Base-by-base conservation (phyloP, 208 protist genomes). In the Lotmaria passim region DNA sequence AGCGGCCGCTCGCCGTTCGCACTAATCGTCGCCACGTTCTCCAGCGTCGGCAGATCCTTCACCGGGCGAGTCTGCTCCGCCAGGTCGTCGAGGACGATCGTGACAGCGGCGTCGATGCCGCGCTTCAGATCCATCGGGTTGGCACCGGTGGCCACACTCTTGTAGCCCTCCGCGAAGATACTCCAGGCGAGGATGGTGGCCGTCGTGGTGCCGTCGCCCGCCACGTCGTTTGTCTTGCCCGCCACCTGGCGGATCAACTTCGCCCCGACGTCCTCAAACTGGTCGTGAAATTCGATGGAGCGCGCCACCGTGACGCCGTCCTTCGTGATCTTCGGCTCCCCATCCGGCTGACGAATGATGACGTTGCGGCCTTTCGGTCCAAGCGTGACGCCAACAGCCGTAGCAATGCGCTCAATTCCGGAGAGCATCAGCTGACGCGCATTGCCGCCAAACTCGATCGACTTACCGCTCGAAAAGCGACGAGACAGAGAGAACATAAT, bases 271-370 rank as follows among this genome's bases (percentile, higher is more conserved):
- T 99, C 99, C 76, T 99, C 89, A 63, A 96, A 98, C 67, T 94
- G 91, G 86, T 99, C 96, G 69, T 94, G 82, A 63, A 99, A 99
- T 65, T 99, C 98, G 78, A 99, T 98, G 47, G 93, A 89, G 74
- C 99, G 99, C 23, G 99, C 99, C 7, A 99, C 99, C n/a, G 99
- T 99, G n/a, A 99, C 99, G 87, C 99, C 99, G 76, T 99, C 99
- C 87, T 99, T 99, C 34, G 99, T 99, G 80, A 99, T 99, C 82
- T 99, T 99, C 51, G 99, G 99, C 43, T 98, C 77, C 33, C 98
- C 98, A 74, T 97, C 98, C 30, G 85, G 60, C 77, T 99, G 98
- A 33, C 99, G 98, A 53, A 99, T 96, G 26, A 99, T 95, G 7
- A 99, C 98, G 72, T 99, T 99, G 53, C 98, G 86, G 33, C 98